Evolutionary conservation across 2,329 filamentous ascomycete genomes (phyloP).

Genomic region (Fusarium sp.): DNA sequence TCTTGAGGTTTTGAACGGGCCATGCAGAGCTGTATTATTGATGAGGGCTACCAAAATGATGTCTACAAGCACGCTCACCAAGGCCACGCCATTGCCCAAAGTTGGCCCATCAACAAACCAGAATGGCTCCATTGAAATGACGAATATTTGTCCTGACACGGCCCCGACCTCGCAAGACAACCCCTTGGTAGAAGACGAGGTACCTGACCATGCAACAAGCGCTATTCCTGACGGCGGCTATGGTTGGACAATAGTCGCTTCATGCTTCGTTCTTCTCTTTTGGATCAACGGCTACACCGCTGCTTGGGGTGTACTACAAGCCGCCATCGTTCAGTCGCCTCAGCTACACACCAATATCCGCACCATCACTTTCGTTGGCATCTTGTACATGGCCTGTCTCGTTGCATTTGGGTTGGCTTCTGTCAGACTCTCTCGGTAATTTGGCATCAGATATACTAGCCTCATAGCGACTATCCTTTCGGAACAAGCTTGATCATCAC

Average conservation of each 20-base stretch:
- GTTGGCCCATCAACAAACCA: neutral
- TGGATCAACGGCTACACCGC: slow-evolving; percentile 13
- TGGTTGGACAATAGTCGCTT: slow-evolving; percentile 15
- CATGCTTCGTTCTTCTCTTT: neutral
- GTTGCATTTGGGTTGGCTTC: neutral
- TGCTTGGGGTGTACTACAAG: slow-evolving; percentile 14
- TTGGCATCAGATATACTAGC: neutral
- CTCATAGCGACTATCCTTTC: neutral
- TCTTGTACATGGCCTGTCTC: slow-evolving; percentile 2
- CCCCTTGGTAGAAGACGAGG: neutral
- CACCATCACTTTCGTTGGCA: slow-evolving; percentile 11
- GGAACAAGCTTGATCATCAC: neutral
- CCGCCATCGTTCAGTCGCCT: neutral
- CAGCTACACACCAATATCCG: neutral
- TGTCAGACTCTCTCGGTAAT: neutral
- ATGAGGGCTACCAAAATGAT: neutral
- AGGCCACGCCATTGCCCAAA: neutral
- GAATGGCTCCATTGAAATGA: neutral
- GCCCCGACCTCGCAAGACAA: neutral
- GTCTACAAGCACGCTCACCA: neutral
- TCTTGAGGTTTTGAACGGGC: neutral
- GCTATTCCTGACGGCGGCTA: slow-evolving; percentile 18
- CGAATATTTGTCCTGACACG: neutral
- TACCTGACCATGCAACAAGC: slow-evolving; percentile 6
- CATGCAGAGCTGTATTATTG: neutral